A percentile compares a stretch with the other conserved stretches of the same genome.
These are phyloP conservation scores for Emericellopsis terricola DNA, from an alignment of 495 filamentous ascomycete species.

Conservation along the genomic window DNA sequence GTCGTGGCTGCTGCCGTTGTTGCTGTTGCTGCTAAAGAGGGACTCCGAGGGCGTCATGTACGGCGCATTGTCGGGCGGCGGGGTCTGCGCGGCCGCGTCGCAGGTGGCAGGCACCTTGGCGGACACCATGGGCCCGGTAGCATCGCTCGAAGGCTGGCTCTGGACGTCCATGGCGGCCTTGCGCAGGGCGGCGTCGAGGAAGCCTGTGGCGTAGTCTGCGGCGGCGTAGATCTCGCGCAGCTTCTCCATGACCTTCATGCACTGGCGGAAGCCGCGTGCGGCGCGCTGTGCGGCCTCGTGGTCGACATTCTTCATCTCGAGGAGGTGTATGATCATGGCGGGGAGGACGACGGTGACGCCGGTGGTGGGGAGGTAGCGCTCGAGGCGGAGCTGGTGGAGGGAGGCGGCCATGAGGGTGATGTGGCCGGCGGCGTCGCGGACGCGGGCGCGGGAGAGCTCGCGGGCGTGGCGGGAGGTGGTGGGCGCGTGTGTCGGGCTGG, in stretches of 20 bases:
- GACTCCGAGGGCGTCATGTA: conserved; percentile 13
- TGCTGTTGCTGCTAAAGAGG: conserved; percentile 6
- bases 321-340: conserved; percentile 77
- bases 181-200: conserved; percentile 67
- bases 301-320: conserved; percentile 70
- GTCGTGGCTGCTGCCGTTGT: no score
- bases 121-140: conserved; percentile 2
- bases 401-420: conserved; percentile 64
- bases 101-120: neutral
- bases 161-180: conserved; percentile 50
- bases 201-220: conserved; percentile 70
- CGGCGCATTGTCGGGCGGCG: conserved; percentile 20
- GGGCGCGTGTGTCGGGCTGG: conserved; percentile 37
- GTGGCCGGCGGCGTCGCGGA: conserved; percentile 59
- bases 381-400: conserved; percentile 48
- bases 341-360: conserved; percentile 80
- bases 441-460: conserved; percentile 61
- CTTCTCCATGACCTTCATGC: conserved; percentile 67
- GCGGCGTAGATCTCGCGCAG: conserved; percentile 73
- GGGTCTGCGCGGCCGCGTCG: conserved; percentile 9
- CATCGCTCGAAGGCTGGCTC: conserved; percentile 1
- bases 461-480: conserved; percentile 41
- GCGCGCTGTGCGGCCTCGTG: conserved; percentile 46
- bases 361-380: conserved; percentile 65
- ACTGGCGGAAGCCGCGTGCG: conserved; percentile 61